Percentiles rank a stretch among this genome's conserved stretches.
Conservation (phyloP, 2,329 filamentous ascomycete species). For the Zymoseptoria tritici region DNA sequence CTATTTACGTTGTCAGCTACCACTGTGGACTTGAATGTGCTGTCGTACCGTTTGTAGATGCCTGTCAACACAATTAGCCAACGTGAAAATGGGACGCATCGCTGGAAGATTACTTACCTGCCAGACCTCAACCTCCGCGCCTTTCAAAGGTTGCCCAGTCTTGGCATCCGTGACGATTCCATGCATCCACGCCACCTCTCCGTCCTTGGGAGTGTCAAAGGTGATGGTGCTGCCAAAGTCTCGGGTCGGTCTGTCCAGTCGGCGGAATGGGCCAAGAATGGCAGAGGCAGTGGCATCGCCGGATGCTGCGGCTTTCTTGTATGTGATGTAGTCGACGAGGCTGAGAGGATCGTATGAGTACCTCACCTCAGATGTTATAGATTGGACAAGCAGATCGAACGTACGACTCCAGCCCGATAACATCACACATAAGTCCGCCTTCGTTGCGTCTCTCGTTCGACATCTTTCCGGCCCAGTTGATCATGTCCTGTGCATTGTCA, state of each 20-base stretch:
- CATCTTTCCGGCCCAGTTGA: conserved; percentile 58
- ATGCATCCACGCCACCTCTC: conserved; percentile 56
- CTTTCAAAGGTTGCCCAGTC: conserved; percentile 57
- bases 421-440: conserved; percentile 52
- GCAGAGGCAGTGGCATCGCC: conserved; percentile 60
- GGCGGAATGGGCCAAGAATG: conserved; percentile 81
- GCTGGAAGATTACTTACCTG: conserved; percentile 34
- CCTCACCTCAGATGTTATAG: not conserved
- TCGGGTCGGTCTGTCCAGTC: conserved; percentile 61
- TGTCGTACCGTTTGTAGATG: conserved; percentile 54
- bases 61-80: conserved; percentile 22
- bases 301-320: conserved; percentile 51
- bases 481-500: conserved; percentile 30
- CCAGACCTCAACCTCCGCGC: conserved; percentile 69
- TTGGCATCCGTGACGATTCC: conserved; percentile 51
- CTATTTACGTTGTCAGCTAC: conserved; percentile 19
- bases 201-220: conserved; percentile 40
- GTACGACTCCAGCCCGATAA: conserved; percentile 48
- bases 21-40: not conserved
- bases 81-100: not conserved
- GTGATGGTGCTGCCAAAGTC: conserved; percentile 64
- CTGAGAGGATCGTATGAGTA: not conserved
- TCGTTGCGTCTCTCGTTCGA: conserved; percentile 56
- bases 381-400: not conserved
- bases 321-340: conserved; percentile 70